Evolutionary conservation across 352 stramenopile species (phyloP), one percentile per base, ranked within the genome.

Genomic region (Halophytophthora polymorphica): DNA sequence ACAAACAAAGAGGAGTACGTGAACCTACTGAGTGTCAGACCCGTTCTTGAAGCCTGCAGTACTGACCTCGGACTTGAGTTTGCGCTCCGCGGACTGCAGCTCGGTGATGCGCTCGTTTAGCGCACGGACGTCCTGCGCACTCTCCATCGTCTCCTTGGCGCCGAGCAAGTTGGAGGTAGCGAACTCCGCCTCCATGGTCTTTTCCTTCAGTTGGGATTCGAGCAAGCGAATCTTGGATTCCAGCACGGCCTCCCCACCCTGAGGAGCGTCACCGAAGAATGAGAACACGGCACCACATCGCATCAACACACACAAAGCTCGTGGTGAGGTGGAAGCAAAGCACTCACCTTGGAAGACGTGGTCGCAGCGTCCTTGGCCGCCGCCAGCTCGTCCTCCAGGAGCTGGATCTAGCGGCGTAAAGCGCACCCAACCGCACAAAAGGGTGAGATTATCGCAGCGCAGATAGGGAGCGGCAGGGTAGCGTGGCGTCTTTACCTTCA

Each of bases 201-300:
- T 84, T 25, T 90, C 64, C 36, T 66, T 71, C n/a, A 93, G 48
- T 45, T 86, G 70, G 17, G 64, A 65, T 56, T 88, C 62, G 28
- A 89, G 53, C 43, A 90, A 65, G 44, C 76, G 66, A 45, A 93
- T 67, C 61, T 87, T 78, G 19, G 77, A 80, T 76, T 83, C 65
- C 42, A 82, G 44, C 53, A 87, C 69, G 37, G 71, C 75, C 22
- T 83, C 65, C 45, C 79, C 72, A 50, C 73, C 72, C 59, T 79
- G 64, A 73, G 60, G 56, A 66, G 61, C 51, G 61, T 52, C 28
- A 48, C 42, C 44, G 31, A 29, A 21, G 17, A 55, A 64, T 67
- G 61, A 61, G 63, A 64, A 63, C 13, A 3, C 4, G 11, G 15
- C 13, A 14, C n/a, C 33, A 38, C 33, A n/a, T 5, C 15, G 3